Conservation (phyloP, 345 rosid genomes). For the Reutealis trisperma region DNA sequence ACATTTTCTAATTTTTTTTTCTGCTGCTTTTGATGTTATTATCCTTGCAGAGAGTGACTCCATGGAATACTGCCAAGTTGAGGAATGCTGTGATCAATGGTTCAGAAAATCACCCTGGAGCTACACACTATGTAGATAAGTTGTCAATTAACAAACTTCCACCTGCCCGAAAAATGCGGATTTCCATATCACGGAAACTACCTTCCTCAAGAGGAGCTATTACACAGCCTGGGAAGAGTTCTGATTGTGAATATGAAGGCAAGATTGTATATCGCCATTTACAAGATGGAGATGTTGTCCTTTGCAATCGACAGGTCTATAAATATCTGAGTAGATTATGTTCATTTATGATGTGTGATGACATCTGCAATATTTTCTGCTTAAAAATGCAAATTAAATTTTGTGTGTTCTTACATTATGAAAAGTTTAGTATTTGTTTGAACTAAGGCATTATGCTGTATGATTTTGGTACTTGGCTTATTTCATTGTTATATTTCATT, state of each 20-base stretch:
- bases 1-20: neutral
- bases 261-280: constrained; percentile 86
- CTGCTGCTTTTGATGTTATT: constrained; percentile 17
- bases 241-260: constrained; percentile 67
- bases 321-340: neutral
- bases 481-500: neutral
- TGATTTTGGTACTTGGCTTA: neutral
- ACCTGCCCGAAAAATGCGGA: constrained; percentile 47
- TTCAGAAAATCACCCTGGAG: constrained; percentile 84
- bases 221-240: constrained; percentile 57
- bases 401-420: neutral
- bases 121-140: constrained; percentile 84
- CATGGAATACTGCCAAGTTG: constrained; percentile 76
- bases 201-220: constrained; percentile 76
- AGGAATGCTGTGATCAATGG: constrained; percentile 86
- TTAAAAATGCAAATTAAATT: neutral
- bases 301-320: constrained; percentile 93
- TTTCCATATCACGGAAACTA: constrained; percentile 70
- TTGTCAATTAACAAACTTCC: constrained; percentile 55
- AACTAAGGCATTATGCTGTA: neutral
- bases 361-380: neutral
- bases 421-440: neutral
- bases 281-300: constrained; percentile 91
- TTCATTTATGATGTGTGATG: neutral
- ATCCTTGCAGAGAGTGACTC: constrained; percentile 74